Base-by-base conservation (phyloP, 257 asterid species). In the Rehmannia glutinosa region DNA sequence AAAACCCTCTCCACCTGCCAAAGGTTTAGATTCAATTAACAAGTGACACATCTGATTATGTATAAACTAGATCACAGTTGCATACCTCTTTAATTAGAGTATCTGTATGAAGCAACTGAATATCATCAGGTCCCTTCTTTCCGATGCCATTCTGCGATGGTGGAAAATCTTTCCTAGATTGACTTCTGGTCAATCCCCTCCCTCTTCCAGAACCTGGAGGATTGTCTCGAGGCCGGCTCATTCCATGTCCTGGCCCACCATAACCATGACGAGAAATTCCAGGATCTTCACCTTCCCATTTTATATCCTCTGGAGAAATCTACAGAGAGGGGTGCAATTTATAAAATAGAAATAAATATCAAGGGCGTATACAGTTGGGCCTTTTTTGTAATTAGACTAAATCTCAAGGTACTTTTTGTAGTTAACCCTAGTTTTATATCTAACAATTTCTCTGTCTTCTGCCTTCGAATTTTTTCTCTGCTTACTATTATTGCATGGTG, bases 1-100 rank as follows among this genome's bases (percentile, higher is more conserved):
- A 79, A 81, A 42, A 85, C 83, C 83, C 77, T 82, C 89, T 88
- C 92, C 72, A 88, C 88, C 96, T 88, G 69, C 71, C 73, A 51
- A 72, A 52, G 28, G 36, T 67, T 46, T 47, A 19, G 23, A 66
- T 53, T 66, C 41, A 27, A 45, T 61, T 50, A 27, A 69, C 38
- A 38, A 51, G 56, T 7, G 2, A 36, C 66, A 24, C 24, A 7
- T 42, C 9, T 4, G 16, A 13, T 13, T 16, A 43, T 24, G 38
- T 41, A 27, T 4, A n/a, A 52, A 7, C 11, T 17, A 46, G 49
- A 67, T 30, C 39, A 24, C 55, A 41, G 11, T 38, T 41, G 16
- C 58, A 1, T 76, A 88, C 96, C 96, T 85, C 89, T 59, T 80
- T 82, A 21, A 88, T 78, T 53, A 88, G 80, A 56, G 87, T 74